These are phyloP conservation scores for Heritiera littoralis DNA, from an alignment of 345 rosid species.

Conservation along the genomic window DNA sequence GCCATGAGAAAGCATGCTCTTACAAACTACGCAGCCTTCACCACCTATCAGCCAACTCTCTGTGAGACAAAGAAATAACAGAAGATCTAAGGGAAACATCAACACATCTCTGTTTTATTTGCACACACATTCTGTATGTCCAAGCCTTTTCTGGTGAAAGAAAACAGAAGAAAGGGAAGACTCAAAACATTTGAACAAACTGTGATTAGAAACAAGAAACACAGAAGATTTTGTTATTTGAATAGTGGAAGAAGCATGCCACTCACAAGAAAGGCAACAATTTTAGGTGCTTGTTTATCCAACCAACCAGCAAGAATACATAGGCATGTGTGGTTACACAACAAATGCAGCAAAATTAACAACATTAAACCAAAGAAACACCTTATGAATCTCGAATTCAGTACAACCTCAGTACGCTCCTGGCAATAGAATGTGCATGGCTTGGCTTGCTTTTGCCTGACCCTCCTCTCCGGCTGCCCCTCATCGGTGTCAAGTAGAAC, in stretches of 20 bases:
- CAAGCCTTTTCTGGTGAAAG: constrained; percentile 27
- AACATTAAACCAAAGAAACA: constrained; percentile 42
- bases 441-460: constrained; percentile 56
- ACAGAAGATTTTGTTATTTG: constrained; percentile 41
- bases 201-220: constrained; percentile 16
- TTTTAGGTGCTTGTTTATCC: constrained; percentile 38
- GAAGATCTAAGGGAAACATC: constrained; percentile 17
- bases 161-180: constrained; percentile 16
- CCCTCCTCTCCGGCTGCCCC: constrained; percentile 63
- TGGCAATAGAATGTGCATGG: constrained; percentile 69
- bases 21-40: constrained; percentile 21
- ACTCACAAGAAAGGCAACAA: constrained; percentile 45
- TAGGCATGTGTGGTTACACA: constrained; percentile 55
- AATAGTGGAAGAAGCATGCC: constrained; percentile 43
- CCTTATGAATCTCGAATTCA: constrained; percentile 41
- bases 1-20: constrained; percentile 15
- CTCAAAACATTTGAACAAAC: not conserved
- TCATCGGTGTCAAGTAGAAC: constrained; percentile 75
- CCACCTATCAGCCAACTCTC: constrained; percentile 28
- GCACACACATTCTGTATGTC: constrained; percentile 23
- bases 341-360: constrained; percentile 54
- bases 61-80: constrained; percentile 23
- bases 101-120: constrained; percentile 1
- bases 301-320: constrained; percentile 58
- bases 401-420: constrained; percentile 77